phyloP scores from a whole-genome alignment of 169 alveolate species.

The Babesia bigemina region DNA sequence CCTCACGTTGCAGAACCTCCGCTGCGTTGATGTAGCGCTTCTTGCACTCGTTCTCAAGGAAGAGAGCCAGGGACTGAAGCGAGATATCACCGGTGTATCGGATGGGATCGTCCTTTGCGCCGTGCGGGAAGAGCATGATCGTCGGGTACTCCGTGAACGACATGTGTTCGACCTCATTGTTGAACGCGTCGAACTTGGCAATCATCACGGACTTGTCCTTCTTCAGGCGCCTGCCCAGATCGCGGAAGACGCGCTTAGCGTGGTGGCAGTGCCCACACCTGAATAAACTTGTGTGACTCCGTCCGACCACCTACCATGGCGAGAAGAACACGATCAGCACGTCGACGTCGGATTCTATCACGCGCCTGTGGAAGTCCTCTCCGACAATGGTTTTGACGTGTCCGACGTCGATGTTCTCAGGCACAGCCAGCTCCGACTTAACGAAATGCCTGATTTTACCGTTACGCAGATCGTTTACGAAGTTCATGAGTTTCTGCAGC shows the following conservation, averaged over 20 bases:
- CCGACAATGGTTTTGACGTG: conserved; percentile 66
- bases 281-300: neutral
- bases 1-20: conserved; percentile 19
- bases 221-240: conserved; percentile 54
- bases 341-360: conserved; percentile 55
- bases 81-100: conserved; percentile 17
- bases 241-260: conserved; percentile 58
- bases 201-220: conserved; percentile 15
- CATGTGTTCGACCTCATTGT: conserved; percentile 66
- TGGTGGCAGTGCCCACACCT: conserved; percentile 72
- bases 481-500: conserved; percentile 16
- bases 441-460: conserved; percentile 51
- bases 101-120: conserved; percentile 54
- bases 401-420: conserved; percentile 54
- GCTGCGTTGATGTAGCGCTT: conserved; percentile 14
- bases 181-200: conserved; percentile 66
- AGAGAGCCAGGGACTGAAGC: conserved; percentile 39
- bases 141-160: conserved; percentile 39
- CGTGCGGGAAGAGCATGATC: conserved; percentile 46
- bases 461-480: conserved; percentile 43
- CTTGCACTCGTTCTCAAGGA: conserved; percentile 48
- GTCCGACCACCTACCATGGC: conserved; percentile 35
- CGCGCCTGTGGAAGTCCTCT: conserved; percentile 61
- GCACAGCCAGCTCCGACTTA: conserved; percentile 52
- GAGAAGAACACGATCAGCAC: conserved; percentile 53